phyloP scores from a whole-genome alignment of 139 green algal genomes.

The Chlorella sp. region DNA sequence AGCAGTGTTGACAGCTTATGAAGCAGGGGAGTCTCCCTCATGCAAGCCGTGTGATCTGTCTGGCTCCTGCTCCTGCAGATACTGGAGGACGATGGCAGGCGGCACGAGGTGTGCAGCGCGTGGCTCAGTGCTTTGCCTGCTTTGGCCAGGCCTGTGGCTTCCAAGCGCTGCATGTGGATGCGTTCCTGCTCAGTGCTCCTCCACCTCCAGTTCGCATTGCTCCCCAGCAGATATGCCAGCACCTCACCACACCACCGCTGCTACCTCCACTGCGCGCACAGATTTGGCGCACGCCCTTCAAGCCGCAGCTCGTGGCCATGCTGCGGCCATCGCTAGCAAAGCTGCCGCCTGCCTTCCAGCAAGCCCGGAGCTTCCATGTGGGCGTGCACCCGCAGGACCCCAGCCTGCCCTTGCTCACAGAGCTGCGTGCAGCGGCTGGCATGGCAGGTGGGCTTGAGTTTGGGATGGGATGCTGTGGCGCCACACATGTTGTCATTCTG shows the following conservation, averaged over 20 bases:
- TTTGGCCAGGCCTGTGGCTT: no score
- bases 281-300: constrained; percentile 64
- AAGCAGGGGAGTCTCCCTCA: no score
- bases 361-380: constrained; percentile 54
- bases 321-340: constrained; percentile 54
- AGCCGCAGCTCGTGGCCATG: constrained; percentile 56
- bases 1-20: no score
- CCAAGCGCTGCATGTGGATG: no score
- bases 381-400: constrained; percentile 61
- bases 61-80: constrained; percentile 37
- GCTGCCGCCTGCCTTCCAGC: constrained; percentile 49
- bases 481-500: no score
- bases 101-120: constrained; percentile 51
- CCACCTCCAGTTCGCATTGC: no score
- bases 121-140: no score
- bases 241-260: no score
- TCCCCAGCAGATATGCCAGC: no score
- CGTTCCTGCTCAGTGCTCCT: no score
- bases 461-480: no score
- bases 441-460: background rate
- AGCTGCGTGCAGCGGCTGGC: background rate
- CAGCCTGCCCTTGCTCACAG: constrained; percentile 14
- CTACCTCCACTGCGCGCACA: constrained; percentile 27
- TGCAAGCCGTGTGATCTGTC: no score
- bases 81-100: constrained; percentile 64